Evolutionary conservation across 1,284 basidiomycete genomes (phyloP).

Genomic region (Naganishia sp.): DNA sequence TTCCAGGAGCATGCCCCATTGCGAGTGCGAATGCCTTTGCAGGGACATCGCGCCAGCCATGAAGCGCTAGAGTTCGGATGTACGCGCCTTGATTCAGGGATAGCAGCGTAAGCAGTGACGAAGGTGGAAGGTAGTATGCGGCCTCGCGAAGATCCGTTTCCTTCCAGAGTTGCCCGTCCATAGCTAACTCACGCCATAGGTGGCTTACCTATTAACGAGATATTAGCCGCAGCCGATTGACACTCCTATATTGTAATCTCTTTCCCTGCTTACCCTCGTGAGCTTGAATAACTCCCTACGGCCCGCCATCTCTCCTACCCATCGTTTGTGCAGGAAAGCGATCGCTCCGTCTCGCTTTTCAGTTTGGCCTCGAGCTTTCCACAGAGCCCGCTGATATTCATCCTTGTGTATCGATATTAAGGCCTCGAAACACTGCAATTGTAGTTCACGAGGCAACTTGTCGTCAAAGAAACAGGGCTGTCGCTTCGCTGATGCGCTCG

Average conservation of each 20-base stretch:
- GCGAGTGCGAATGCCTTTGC: conserved; percentile 44
- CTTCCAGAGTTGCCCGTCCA: conserved; percentile 85
- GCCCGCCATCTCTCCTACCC: conserved; percentile 71
- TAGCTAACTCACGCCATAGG: conserved; percentile 72
- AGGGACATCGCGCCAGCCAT: conserved; percentile 64
- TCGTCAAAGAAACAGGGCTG: conserved; percentile 46
- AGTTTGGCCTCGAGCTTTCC: conserved; percentile 54
- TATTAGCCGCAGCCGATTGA: too few relatives aligned
- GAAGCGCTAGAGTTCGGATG: conserved; percentile 64
- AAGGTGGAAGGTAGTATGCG: conserved; percentile 54
- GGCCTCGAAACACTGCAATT: conserved; percentile 62
- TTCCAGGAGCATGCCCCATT: conserved; percentile 24
- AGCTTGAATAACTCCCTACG: conserved; percentile 75
- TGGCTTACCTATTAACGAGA: conserved; percentile 68
- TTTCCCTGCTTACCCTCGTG: conserved; percentile 65
- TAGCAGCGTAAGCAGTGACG: conserved; percentile 42
- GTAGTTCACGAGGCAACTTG: conserved; percentile 71
- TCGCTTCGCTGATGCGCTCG: not conserved
- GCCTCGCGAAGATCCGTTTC: conserved; percentile 65
- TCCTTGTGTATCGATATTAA: conserved; percentile 56
- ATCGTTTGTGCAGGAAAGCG: conserved; percentile 59
- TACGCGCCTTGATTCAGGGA: conserved; percentile 56
- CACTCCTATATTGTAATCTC: not conserved
- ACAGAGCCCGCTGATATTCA: conserved; percentile 55
- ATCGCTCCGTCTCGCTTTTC: conserved; percentile 62